A percentile compares a stretch with the other conserved stretches of the same genome.
Evolutionary conservation across 192 early-diverging fungal genomes (phyloP).

Genomic region (Gonapodya sp.): DNA sequence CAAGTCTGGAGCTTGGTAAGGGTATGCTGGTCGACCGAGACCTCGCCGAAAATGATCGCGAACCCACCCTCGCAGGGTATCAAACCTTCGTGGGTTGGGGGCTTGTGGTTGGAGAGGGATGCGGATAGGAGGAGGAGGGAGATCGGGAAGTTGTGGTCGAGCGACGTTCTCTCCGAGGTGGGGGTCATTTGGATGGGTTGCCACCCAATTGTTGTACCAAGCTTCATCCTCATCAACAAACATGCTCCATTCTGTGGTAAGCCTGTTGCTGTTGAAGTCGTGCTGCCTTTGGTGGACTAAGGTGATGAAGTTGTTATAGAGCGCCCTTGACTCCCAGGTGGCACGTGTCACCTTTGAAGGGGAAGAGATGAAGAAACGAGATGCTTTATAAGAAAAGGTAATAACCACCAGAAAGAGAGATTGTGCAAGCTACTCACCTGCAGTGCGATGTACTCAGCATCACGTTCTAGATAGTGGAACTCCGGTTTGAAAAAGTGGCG

Average conservation of each 20-base stretch:
- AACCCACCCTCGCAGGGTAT: too few relatives aligned
- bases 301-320: background rate
- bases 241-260: background rate
- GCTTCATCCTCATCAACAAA: background rate
- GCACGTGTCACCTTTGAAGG: background rate
- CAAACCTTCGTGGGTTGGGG: too few relatives aligned
- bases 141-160: background rate
- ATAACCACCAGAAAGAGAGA: background rate
- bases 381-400: background rate
- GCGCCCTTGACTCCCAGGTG: background rate
- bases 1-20: too few relatives aligned
- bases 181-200: background rate
- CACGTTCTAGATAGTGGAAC: background rate
- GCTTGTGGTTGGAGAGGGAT: too few relatives aligned
- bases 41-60: too few relatives aligned
- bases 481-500: background rate
- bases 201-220: background rate
- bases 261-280: background rate
- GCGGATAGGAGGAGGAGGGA: background rate
- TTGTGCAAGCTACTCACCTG: background rate
- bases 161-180: background rate
- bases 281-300: background rate
- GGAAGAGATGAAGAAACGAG: background rate
- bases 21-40: too few relatives aligned
- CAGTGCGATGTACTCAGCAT: background rate